These are phyloP conservation scores for Pachysandra terminalis DNA, from an alignment of 164 flowering plant species.

Conservation along the genomic window DNA sequence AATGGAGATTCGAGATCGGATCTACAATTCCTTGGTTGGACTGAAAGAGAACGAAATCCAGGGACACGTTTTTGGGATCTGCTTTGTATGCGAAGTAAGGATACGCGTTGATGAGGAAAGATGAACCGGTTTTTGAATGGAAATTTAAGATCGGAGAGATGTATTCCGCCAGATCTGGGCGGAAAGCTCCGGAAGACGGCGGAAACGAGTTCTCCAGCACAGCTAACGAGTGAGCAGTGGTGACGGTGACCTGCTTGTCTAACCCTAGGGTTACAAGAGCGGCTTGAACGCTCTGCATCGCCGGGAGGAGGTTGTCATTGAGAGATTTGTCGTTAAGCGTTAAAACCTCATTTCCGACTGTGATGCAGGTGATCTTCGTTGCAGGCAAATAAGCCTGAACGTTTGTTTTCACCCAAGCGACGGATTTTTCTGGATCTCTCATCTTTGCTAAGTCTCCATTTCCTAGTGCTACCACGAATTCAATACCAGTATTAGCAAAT, in stretches of 20 bases:
- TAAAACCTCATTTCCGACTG: slow-evolving; percentile 65
- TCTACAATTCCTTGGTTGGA: slow-evolving; percentile 44
- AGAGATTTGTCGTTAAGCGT: slow-evolving; percentile 45
- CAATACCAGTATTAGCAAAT: slow-evolving; percentile 50
- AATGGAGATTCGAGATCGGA: slow-evolving; percentile 35
- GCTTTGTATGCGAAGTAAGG: slow-evolving; percentile 77
- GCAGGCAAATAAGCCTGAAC: slow-evolving; percentile 38
- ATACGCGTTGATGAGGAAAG: slow-evolving; percentile 67
- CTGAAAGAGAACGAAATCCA: slow-evolving; percentile 53
- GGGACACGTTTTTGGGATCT: slow-evolving; percentile 36
- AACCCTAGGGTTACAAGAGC: slow-evolving; percentile 47
- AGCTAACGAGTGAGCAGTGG: slow-evolving; percentile 65
- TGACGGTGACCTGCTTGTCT: slow-evolving; percentile 55
- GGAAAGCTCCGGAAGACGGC: slow-evolving; percentile 63
- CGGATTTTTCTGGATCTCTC: slow-evolving; percentile 40
- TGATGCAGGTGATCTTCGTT: slow-evolving; percentile 50
- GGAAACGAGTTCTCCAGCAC: slow-evolving; percentile 63
- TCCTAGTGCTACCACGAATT: slow-evolving; percentile 48
- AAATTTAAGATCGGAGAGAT: slow-evolving; percentile 42
- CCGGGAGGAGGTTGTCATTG: slow-evolving; percentile 41
- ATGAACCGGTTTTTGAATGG: slow-evolving; percentile 44
- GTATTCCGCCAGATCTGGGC: slow-evolving; percentile 35
- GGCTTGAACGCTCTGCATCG: slow-evolving; percentile 57
- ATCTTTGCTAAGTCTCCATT: slow-evolving; percentile 44
- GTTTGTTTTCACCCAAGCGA: slow-evolving; percentile 40